These are phyloP conservation scores for Pythium chondricola DNA, from an alignment of 352 stramenopile genomes.

Conservation along the genomic window DNA sequence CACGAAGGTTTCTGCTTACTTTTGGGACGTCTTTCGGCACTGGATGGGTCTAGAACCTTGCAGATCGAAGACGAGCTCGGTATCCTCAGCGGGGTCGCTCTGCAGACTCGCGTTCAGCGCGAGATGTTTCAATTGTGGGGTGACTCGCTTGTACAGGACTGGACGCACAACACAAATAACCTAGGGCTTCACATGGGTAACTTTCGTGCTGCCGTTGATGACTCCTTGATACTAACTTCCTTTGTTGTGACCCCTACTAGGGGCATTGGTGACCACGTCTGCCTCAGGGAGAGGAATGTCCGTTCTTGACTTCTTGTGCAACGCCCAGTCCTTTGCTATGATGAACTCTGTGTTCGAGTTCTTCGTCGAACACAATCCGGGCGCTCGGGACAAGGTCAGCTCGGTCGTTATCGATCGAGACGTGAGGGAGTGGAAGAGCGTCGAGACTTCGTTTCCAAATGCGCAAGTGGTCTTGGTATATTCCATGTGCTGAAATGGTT, in stretches of 20 bases:
- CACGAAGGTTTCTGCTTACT: too few species aligned
- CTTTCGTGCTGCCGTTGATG: too few species aligned
- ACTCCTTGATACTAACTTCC: too few species aligned
- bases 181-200: neutral
- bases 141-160: neutral
- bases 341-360: constrained; percentile 4
- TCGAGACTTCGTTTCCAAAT: neutral
- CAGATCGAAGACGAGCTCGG: too few species aligned
- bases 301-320: constrained; percentile 13
- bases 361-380: constrained; percentile 1
- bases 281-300: constrained; percentile 9
- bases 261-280: constrained; percentile 4
- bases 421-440: constrained; percentile 5
- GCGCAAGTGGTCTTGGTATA: neutral
- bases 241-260: too few species aligned
- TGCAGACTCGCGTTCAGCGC: neutral
- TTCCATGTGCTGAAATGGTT: neutral
- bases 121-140: neutral
- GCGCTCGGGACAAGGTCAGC: neutral
- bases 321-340: constrained; percentile 7
- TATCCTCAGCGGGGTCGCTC: neutral
- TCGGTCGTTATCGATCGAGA: constrained; percentile 20
- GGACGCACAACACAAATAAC: constrained; percentile 3
- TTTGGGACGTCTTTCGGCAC: too few species aligned
- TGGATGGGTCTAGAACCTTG: too few species aligned